phyloP scores from a whole-genome alignment of 768 basidiomycete genomes.

The Leccinum truebloodii region DNA sequence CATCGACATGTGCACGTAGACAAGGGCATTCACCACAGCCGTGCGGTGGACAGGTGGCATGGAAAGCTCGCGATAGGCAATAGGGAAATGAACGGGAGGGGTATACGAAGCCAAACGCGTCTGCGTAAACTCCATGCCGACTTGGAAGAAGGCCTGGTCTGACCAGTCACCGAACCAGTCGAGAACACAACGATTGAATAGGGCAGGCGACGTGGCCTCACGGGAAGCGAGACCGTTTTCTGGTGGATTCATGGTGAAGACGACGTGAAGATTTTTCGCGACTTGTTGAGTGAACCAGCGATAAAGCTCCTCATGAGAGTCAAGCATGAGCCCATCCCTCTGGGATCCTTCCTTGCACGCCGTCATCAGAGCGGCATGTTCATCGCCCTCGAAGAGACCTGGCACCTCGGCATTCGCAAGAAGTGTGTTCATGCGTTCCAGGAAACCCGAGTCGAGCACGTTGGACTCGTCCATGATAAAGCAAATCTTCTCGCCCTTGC shows the following conservation, averaged over 20 bases:
- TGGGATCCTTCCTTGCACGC: constrained; percentile 99
- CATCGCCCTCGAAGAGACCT: constrained; percentile 99
- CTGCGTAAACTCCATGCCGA: constrained; percentile 95
- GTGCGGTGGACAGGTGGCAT: constrained; percentile 89
- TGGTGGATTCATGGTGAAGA: constrained; percentile 99
- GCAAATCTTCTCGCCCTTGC: constrained; percentile 98
- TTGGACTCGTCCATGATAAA: constrained; percentile 99
- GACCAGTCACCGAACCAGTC: constrained; percentile 99
- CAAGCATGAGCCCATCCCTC: constrained; percentile 96
- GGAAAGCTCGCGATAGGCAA: constrained; percentile 80
- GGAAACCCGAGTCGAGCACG: constrained; percentile 96
- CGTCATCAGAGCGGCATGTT: constrained; percentile 96
- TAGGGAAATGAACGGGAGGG: constrained; percentile 82
- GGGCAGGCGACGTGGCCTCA: constrained; percentile 95
- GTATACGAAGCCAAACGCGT: constrained; percentile 78
- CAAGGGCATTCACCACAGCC: constrained; percentile 92
- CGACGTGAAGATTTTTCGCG: constrained; percentile 96
- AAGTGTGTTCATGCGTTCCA: constrained; percentile 99
- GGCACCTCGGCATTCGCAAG: constrained; percentile 99
- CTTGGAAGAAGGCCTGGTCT: constrained; percentile 97
- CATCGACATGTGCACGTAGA: constrained; percentile 87
- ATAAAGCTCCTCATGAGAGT: constrained; percentile 96
- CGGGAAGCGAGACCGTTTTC: constrained; percentile 93
- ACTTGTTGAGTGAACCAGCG: constrained; percentile 99
- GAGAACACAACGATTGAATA: constrained; percentile 98